Evolutionary conservation across 148 eudicot species (phyloP).

Genomic region (Silene latifolia): DNA sequence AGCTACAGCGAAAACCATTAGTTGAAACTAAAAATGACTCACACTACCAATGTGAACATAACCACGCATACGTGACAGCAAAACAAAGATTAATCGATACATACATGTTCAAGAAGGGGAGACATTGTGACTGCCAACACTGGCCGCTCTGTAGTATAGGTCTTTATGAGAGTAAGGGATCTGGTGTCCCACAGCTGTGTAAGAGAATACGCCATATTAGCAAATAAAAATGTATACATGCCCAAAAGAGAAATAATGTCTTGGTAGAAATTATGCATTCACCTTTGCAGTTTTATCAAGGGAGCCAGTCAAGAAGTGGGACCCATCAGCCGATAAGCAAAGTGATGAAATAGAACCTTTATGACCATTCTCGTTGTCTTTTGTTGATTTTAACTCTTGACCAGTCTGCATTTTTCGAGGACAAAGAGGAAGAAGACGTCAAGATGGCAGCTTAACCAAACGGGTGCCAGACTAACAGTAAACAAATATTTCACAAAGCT

Average conservation of each 20-base stretch:
- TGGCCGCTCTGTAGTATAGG: constrained; percentile 72
- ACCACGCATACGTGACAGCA: not conserved
- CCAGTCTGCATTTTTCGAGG: constrained; percentile 56
- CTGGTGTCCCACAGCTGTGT: constrained; percentile 89
- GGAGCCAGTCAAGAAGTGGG: constrained; percentile 88
- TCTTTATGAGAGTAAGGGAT: constrained; percentile 70
- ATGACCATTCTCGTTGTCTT: constrained; percentile 68
- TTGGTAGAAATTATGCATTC: not conserved
- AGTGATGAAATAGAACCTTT: constrained; percentile 72
- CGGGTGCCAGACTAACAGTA: not conserved
- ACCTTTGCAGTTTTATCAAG: constrained; percentile 95
- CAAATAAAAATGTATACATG: not conserved
- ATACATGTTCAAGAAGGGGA: constrained; percentile 86
- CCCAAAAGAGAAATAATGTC: not conserved
- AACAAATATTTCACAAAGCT: too few species aligned
- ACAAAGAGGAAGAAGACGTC: constrained; percentile 4
- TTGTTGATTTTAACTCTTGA: constrained; percentile 58
- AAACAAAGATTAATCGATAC: constrained; percentile 25
- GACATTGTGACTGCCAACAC: constrained; percentile 96
- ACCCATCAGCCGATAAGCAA: constrained; percentile 64
- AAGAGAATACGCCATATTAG: constrained; percentile 12
- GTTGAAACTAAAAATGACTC: too few species aligned
- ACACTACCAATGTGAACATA: too few species aligned
- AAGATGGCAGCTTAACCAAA: not conserved
- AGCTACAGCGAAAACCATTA: too few species aligned